Base-by-base conservation (phyloP, 2,329 filamentous ascomycete species). In the Aspergillus ruber region DNA sequence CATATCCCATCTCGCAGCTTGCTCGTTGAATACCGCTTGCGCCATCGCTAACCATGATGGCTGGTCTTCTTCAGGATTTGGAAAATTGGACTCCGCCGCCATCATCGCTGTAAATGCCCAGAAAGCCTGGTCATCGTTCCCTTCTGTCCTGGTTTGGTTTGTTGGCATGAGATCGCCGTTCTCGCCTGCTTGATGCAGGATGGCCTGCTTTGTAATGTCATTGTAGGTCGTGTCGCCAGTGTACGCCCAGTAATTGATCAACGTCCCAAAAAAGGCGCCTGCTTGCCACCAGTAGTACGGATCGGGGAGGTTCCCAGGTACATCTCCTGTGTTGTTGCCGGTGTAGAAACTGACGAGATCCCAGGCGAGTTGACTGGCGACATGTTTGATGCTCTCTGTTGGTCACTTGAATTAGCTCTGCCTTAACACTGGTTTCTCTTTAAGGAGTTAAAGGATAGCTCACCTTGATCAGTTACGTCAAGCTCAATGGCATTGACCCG, bases 91-190 rank as follows among this genome's bases (percentile, higher is more conserved):
- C 67, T 93, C 88, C 32, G 84, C 83, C 2, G 87, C 87, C 5
- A 79, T 77, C 77, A 93, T 85, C 50, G 83, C 85, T 1, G 86
- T 80, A 73, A 90, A 79, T 15, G 79, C 85, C 88, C 88, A 91
- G 69, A 90, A 89, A 4, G 83, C 82, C 74, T 82, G 74, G 54
- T 79, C 73, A 52, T 77, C 74, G 53, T 77, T 77, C 32, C 62
- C 61, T 49, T 64, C 54, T 6, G 64, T 63, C 25, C 60, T 59
- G 8, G 61, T 64, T 47, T 64, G 65, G 56, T 74, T 73, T 4
- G 76, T 73, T 6, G 88, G 84, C 83, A 90, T 89, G 61, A 86
- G 91, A 61, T 90, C 83, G 44, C 80, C 72, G 58, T 84, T 75
- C 2, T 80, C 76, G 44, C 87, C 87, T 35, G 82, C 79, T 66